Evolutionary conservation across 306 rosid species (phyloP).

Genomic region (Inga laurina): DNA sequence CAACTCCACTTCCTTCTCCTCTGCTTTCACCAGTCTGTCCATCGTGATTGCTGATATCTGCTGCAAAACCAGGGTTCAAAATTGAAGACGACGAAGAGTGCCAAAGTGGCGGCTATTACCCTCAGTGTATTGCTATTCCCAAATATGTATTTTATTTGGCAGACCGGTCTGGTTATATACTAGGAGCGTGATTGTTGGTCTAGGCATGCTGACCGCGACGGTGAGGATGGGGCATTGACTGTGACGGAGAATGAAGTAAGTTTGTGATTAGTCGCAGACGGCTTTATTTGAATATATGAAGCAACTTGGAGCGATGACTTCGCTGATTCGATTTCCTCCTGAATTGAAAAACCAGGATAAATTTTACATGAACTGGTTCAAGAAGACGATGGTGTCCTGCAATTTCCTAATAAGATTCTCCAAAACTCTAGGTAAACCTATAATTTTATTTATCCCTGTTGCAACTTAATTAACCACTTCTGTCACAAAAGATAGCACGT

Average conservation of each 20-base stretch:
- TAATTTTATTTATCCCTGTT: neutral
- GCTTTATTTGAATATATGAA: constrained; percentile 8
- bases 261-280: constrained; percentile 18
- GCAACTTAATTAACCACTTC: neutral
- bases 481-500: neutral
- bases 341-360: neutral
- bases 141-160: constrained; percentile 6
- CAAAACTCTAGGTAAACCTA: constrained; percentile 1
- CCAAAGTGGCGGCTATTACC: constrained; percentile 2
- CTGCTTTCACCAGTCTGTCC: constrained; percentile 92
- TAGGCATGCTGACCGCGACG: constrained; percentile 26
- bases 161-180: constrained; percentile 14
- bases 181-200: constrained; percentile 27
- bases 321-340: neutral
- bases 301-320: constrained; percentile 10
- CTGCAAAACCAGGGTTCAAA: neutral
- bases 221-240: constrained; percentile 34
- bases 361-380: neutral
- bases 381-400: neutral
- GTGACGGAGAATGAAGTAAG: constrained; percentile 26
- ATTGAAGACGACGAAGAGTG: neutral
- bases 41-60: constrained; percentile 30
- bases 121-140: neutral
- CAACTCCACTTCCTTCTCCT: constrained; percentile 65
- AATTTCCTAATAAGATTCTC: neutral